Evolutionary conservation across 441 rosid genomes (phyloP), one percentile per base, ranked within the genome.

Genomic region (Erysimum pusillum): DNA sequence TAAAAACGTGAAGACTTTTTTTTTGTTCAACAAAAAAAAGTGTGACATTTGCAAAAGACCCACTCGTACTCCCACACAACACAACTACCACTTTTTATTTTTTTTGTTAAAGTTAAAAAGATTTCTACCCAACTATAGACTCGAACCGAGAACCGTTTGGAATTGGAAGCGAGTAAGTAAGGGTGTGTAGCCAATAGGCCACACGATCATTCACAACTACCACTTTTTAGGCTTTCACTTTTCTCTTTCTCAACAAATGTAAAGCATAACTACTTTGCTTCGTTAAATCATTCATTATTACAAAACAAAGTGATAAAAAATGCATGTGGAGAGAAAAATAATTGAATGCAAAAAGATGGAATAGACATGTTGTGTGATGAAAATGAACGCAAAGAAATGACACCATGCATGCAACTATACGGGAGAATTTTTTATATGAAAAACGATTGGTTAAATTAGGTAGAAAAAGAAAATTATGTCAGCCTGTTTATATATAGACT

Each of bases 211-310:
- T n/a, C 76, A 49, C 54, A 70, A 63, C 76, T 45, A 69, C 51
- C 65, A 77, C 12, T 38, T 71, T 71, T 63, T 53, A 63, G 46
- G 54, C 70, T 63, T 57, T 71, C 71, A 36, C 45, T 20, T 58
- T 71, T 77, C 63, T 58, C 56, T 59, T 49, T 72, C 65, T 41
- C 59, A 72, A 66, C 57, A 15, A 41, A 49, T 28, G 72, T 78
- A 78, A 78, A 78, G 73, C 7, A 28, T 7, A 42, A 41, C 52
- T 9, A 67, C 73, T 78, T 78, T 78, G 38, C 67, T 66, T 66
- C 52, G 18, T 66, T 76, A 52, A n/a, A 59, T 72, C 58, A 49
- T 57, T 66, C 73, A 25, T 71, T 49, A 32, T 65, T 57, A 25
- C 66, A 12, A 63, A 8, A 25, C 14, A 57, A 42, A 52, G 45